Base-by-base conservation (phyloP, 495 filamentous ascomycete genomes). In the Trichoderma erinaceum region DNA sequence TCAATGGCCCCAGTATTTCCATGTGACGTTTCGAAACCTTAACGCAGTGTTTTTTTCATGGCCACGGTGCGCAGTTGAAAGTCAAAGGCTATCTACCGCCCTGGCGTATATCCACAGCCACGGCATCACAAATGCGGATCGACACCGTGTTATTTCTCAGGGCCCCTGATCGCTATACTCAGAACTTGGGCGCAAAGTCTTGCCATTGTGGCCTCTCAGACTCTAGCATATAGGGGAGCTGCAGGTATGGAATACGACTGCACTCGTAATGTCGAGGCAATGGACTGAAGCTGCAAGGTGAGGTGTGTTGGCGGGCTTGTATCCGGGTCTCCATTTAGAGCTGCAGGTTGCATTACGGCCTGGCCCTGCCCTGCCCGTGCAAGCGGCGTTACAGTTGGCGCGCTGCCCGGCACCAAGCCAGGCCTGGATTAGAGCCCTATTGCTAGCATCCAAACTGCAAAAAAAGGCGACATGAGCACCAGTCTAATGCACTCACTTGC, bases 401-500 rank as follows among this genome's bases (percentile, higher is more conserved):
- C 56, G n/a, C 27, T 32, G 56, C 25, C 56, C 56, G 27, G 25
- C 56, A 18, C 56, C 29, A 61, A 61, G 23, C 56, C n/a, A 32
- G 23, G 25, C 23, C 25, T 13, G 56, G 56, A 23, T 13, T 15
- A 61, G 11, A 61, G 23, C 27, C 13, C 23, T 61, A 25, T 25
- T 56, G 18, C 48, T 52, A 52, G 48, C n/a, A 21, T 52, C 25
- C 13, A 61, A 61, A 61, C 25, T 23, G 56, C 56, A 12, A 29
- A 25, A 25, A 56, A 15, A 61, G 56, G 56, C 56, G 56, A 38
- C 35, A 10, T 38, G 35, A 61, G 56, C 56, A 61, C 3, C 50
- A 11, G 27, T 25, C 56, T 61, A 61, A 61, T 61, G 56, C 56
- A 61, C 56, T 61, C 56, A 61, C 56, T 61, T 61, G 56, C 56